Conservation (phyloP, 2,329 filamentous ascomycete genomes). For the Volutella citrinella region DNA sequence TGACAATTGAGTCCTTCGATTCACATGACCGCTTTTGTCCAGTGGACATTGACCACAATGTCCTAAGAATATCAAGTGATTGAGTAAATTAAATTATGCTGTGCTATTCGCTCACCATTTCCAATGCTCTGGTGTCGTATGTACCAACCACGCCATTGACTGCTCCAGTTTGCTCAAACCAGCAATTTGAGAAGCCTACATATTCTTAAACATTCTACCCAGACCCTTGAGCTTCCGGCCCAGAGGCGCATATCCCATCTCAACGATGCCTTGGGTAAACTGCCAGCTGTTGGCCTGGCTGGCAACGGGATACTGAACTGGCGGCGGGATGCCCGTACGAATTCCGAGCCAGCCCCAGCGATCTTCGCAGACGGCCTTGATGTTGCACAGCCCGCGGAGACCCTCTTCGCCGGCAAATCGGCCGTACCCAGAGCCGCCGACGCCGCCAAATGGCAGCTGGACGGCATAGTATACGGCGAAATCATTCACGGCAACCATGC, state of each 20-base stretch:
- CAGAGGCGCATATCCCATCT: conserved; percentile 54
- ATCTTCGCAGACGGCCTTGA: conserved; percentile 84
- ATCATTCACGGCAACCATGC: conserved; percentile 95
- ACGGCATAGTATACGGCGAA: conserved; percentile 93
- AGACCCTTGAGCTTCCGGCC: conserved; percentile 39
- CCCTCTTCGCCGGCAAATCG: conserved; percentile 91
- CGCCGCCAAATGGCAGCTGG: conserved; percentile 89
- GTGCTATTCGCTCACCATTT: no score
- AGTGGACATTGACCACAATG: no score
- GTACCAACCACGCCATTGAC: no score
- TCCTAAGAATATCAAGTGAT: no score
- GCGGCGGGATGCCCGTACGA: conserved; percentile 74
- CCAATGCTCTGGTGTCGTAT: no score
- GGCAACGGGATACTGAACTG: conserved; percentile 76
- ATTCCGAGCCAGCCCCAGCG: conserved; percentile 58
- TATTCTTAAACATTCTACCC: conserved; percentile 41
- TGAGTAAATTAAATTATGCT: no score
- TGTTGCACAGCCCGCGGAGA: conserved; percentile 77
- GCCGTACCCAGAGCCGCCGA: conserved; percentile 87
- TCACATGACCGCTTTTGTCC: no score
- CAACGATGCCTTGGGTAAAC: conserved; percentile 59
- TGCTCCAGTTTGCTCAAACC: no score
- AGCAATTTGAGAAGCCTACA: no score
- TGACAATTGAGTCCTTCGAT: no score
- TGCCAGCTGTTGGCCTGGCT: conserved; percentile 63